Evolutionary conservation across 1,284 basidiomycete species (phyloP).

Genomic region (Agaricales sp.): DNA sequence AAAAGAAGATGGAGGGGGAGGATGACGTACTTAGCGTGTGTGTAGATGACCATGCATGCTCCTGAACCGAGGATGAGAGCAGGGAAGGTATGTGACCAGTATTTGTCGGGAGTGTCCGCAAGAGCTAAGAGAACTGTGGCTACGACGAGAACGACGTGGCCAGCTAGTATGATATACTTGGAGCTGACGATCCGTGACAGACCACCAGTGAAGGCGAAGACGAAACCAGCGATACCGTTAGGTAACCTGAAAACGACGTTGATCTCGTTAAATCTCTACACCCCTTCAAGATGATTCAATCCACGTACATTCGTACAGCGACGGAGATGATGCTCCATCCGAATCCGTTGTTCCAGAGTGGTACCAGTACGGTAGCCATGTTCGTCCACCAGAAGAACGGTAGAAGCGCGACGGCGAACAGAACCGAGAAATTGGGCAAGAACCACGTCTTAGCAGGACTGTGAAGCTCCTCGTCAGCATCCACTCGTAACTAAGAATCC

Average conservation of each 20-base stretch:
- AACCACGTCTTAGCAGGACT: constrained; percentile 31
- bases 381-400: constrained; percentile 35
- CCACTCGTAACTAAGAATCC: no score
- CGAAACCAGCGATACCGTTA: constrained; percentile 26
- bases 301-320: constrained; percentile 28
- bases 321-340: constrained; percentile 26
- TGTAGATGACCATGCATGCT: constrained; percentile 23
- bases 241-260: constrained; percentile 27
- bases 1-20: neutral
- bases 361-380: constrained; percentile 24
- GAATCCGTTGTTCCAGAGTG: constrained; percentile 29
- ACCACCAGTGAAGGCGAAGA: constrained; percentile 26
- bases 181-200: constrained; percentile 26
- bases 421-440: constrained; percentile 29
- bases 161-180: constrained; percentile 35
- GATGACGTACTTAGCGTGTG: constrained; percentile 25
- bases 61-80: constrained; percentile 35
- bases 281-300: no score
- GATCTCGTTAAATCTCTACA: no score
- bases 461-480: no score
- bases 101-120: constrained; percentile 27
- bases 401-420: constrained; percentile 26
- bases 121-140: constrained; percentile 32
- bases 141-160: constrained; percentile 24
- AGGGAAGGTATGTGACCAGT: constrained; percentile 38